A percentile compares a stretch with the other conserved stretches of the same genome.
phyloP scores from a whole-genome alignment of 2,329 filamentous ascomycete genomes.

The Ophidiomyces ophidiicola region DNA sequence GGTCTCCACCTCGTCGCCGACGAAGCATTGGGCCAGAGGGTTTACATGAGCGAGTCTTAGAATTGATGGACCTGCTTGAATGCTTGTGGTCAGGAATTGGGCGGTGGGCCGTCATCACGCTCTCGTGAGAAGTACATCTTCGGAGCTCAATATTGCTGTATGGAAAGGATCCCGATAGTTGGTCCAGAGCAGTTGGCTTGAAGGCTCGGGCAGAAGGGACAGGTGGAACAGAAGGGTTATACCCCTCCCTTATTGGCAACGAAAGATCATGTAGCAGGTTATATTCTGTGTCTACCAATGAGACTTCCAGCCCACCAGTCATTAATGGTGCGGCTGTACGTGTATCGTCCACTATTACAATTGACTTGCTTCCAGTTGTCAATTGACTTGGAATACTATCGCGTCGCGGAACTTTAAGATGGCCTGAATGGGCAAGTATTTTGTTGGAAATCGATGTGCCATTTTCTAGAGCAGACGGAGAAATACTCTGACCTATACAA shows the following conservation, averaged over 20 bases:
- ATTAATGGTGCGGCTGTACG: conserved; percentile 28
- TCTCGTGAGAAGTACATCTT: conserved; percentile 37
- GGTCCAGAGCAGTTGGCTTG: too few relatives aligned
- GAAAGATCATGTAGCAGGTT: neutral
- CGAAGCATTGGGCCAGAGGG: conserved; percentile 42
- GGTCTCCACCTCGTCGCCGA: conserved; percentile 60
- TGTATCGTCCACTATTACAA: conserved; percentile 69
- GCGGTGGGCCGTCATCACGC: conserved; percentile 27
- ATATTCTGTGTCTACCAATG: neutral
- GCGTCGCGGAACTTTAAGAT: conserved; percentile 8
- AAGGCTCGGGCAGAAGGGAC: too few relatives aligned
- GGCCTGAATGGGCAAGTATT: neutral
- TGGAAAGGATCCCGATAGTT: too few relatives aligned
- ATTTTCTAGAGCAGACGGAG: neutral
- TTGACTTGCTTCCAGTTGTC: conserved; percentile 75
- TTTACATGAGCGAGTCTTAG: conserved; percentile 6
- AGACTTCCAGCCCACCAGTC: conserved; percentile 25
- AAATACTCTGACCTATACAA: conserved; percentile 14
- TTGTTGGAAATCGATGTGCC: neutral
- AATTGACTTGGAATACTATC: conserved; percentile 42
- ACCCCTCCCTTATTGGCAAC: neutral
- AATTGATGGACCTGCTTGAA: conserved; percentile 15
- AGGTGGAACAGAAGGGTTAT: neutral
- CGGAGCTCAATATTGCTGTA: conserved; percentile 31
- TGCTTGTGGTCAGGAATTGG: conserved; percentile 20